Conservation (phyloP, 139 green algal genomes). For the Coccomyxa sp. region DNA sequence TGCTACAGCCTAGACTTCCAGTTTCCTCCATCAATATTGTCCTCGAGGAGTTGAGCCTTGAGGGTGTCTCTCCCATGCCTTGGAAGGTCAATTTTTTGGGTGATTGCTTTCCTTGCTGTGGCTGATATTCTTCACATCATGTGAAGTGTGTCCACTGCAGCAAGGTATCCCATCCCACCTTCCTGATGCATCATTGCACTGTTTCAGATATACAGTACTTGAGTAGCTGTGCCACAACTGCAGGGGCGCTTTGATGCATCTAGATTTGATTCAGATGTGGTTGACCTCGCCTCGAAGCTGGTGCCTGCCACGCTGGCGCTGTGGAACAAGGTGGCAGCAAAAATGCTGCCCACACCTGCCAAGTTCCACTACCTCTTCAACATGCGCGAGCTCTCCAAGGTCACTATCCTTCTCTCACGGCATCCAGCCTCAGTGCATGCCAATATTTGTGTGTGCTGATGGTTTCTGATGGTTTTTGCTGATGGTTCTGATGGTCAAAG, state of each 20-base stretch:
- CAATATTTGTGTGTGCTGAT: neutral
- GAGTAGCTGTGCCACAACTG: neutral
- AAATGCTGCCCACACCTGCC: slow-evolving; percentile 90
- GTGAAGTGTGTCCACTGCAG: too few relatives aligned
- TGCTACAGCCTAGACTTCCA: too few relatives aligned
- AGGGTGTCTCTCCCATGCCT: too few relatives aligned
- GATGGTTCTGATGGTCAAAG: neutral
- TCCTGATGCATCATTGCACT: too few relatives aligned
- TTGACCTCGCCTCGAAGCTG: slow-evolving; percentile 64
- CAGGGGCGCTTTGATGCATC: slow-evolving; percentile 40
- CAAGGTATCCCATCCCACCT: too few relatives aligned
- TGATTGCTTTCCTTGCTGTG: too few relatives aligned
- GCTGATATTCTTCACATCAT: too few relatives aligned
- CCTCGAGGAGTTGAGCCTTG: too few relatives aligned
- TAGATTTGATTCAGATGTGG: slow-evolving; percentile 38
- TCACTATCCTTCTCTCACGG: slow-evolving; percentile 48
- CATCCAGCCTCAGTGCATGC: neutral
- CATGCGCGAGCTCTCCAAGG: slow-evolving; percentile 91
- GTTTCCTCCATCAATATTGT: too few relatives aligned
- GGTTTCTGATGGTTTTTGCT: neutral
- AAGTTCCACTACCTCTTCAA: slow-evolving; percentile 98
- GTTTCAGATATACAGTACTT: neutral
- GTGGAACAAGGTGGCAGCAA: slow-evolving; percentile 72
- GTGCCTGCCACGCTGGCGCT: slow-evolving; percentile 81
- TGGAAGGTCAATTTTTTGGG: too few relatives aligned